phyloP scores from a whole-genome alignment of 495 filamentous ascomycete species.

The Cercophora samala region DNA sequence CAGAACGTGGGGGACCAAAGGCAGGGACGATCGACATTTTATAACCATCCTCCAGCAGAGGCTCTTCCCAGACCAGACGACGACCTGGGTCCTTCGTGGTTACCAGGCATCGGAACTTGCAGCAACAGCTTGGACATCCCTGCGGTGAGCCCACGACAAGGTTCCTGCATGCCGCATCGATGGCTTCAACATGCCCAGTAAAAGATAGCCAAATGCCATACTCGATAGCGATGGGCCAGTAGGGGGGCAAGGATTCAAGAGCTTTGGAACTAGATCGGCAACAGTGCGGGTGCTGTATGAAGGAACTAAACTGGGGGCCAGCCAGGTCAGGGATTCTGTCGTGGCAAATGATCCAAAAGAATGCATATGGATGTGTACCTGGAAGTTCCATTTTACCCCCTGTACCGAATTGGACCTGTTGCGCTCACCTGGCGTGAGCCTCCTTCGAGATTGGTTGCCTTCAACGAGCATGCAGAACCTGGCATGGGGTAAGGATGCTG shows the following conservation, averaged over 20 bases:
- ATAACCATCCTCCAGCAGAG: neutral
- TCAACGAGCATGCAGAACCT: neutral
- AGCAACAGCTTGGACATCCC: neutral
- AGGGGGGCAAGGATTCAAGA: neutral
- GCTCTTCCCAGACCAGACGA: neutral
- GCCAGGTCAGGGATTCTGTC: neutral
- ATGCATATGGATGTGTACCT: neutral
- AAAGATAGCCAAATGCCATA: neutral
- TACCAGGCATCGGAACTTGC: neutral
- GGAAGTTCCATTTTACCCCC: neutral
- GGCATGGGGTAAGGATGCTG: neutral
- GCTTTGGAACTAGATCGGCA: neutral
- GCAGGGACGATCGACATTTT: neutral
- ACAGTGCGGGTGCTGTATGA: neutral
- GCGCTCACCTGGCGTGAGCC: neutral
- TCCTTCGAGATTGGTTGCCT: neutral
- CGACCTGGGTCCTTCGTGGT: neutral
- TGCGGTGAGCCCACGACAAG: neutral
- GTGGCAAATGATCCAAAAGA: neutral
- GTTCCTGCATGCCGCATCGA: neutral
- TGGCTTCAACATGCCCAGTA: neutral
- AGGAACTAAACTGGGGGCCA: neutral
- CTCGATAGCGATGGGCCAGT: neutral
- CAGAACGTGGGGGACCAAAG: neutral
- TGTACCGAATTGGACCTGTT: neutral